phyloP scores from a whole-genome alignment of 805 yeast genomes.

The Hanseniaspora singularis region DNA sequence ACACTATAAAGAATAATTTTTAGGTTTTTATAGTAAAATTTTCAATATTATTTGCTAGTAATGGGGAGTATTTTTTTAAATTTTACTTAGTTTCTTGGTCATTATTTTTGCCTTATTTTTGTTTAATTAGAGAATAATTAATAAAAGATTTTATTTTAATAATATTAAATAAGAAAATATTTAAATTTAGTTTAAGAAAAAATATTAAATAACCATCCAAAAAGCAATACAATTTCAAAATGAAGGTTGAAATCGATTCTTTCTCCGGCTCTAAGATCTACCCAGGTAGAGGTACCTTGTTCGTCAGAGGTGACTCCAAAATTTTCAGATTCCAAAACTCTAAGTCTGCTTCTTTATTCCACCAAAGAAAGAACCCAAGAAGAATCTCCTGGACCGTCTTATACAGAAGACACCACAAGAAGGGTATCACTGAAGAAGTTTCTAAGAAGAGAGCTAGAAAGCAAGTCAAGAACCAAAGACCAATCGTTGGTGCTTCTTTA shows the following conservation, averaged over 20 bases:
- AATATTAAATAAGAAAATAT: not conserved
- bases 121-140: too few relatives aligned
- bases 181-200: not conserved
- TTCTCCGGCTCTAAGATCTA: conserved; percentile 98
- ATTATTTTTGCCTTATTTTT: too few relatives aligned
- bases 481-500: conserved; percentile 97
- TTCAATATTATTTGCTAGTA: too few relatives aligned
- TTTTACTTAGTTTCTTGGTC: too few relatives aligned
- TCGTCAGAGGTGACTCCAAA: conserved; percentile 99
- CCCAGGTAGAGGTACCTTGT: conserved; percentile 99
- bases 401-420: conserved; percentile 99
- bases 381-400: conserved; percentile 99
- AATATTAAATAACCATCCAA: conserved; percentile 1
- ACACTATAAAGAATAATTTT: too few relatives aligned
- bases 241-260: conserved; percentile 99
- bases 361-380: conserved; percentile 99
- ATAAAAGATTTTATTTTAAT: conserved; percentile 21
- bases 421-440: conserved; percentile 98
- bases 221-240: conserved; percentile 27
- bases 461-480: conserved; percentile 97
- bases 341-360: conserved; percentile 94
- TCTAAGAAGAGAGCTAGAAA: conserved; percentile 94
- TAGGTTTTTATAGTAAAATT: too few relatives aligned
- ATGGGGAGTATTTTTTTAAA: too few relatives aligned
- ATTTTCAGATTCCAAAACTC: conserved; percentile 98